Base-by-base conservation (phyloP, 2,329 filamentous ascomycete species). In the Coniochaeta prunicola region DNA sequence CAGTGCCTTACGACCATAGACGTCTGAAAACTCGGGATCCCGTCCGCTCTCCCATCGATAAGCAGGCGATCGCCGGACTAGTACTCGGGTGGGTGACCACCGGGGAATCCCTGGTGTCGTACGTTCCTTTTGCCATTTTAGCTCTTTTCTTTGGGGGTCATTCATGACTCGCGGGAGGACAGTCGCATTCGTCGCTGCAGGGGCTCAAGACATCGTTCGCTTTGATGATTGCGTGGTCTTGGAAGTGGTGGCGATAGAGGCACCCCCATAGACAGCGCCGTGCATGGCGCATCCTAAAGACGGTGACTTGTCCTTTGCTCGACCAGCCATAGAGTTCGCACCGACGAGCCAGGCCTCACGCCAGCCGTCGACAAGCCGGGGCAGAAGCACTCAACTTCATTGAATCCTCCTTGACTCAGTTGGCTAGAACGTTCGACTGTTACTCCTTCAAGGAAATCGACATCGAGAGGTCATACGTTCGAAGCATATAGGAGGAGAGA, bases 81-180 rank as follows among this genome's bases (percentile, higher is more conserved):
- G 24, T 31, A 53, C 48, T 31, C 24, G 48, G 48, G 48, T 31
- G 48, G 24, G 24, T 31, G 48, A 30, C 24, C 48, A 54, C 50
- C 50, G 50, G 50, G 28, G 28, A 54, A 54, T 54, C 50, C 50
- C 50, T 54, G 50, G 50, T 54, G 50, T 54, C 19, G 50, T 54
- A 54, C 50, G 50, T 54, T 8, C 10, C 19, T 54, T 54, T 54
- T 48, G 19, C 42, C 8, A 4, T 15, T 48, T 48, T 28, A 13
- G 33, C 33, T 36, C 31, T 36, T n/a, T 9, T 19, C 21, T 48
- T 26, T 8, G 5, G 36, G 7, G 7, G 42, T 4, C 28, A 10
- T 24, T 12, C 17, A 26, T 48, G 42, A 26, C 21, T 26, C 42
- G 19, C 28, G 42, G 21, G 15, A n/a, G n/a, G n/a, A n/a, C n/a